Evolutionary conservation across 2,329 filamentous ascomycete genomes (phyloP).

Genomic region (Botrytis galanthina): DNA sequence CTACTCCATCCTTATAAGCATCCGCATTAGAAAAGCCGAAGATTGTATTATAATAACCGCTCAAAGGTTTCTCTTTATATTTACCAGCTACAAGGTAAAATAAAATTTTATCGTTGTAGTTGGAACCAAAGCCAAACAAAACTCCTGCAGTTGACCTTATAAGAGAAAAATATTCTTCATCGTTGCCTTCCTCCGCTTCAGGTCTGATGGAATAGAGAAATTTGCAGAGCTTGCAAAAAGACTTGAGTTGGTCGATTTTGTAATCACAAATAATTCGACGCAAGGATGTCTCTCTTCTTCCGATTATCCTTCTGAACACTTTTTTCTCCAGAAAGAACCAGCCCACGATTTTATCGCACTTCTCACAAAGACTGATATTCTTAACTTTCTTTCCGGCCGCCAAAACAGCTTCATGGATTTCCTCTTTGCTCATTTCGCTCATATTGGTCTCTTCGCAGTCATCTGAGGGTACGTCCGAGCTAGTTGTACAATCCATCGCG

Average conservation of each 20-base stretch:
- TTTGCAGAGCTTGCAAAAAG: neutral
- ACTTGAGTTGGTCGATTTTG: rapidly evolving
- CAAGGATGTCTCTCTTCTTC: rapidly evolving
- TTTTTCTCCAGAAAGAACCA: neutral
- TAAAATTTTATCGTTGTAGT: rapidly evolving
- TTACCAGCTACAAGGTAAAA: neutral
- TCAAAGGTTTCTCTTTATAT: rapidly evolving
- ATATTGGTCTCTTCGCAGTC: too few relatives aligned
- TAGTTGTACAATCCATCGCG: neutral
- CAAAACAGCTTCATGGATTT: neutral
- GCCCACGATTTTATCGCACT: neutral
- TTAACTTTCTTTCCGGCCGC: neutral
- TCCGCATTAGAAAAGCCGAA: neutral
- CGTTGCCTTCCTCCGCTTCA: rapidly evolving
- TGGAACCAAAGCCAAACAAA: too few relatives aligned
- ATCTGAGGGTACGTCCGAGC: neutral
- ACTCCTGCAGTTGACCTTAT: neutral
- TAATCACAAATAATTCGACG: too few relatives aligned
- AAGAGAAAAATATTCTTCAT: neutral
- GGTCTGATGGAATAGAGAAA: rapidly evolving
- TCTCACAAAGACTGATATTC: rapidly evolving
- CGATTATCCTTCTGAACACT: neutral
- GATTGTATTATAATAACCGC: rapidly evolving
- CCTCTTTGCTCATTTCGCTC: neutral
- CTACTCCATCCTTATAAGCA: neutral